Conservation (phyloP, 1,139 yeast genomes). For the Waltiozyma sp. region DNA sequence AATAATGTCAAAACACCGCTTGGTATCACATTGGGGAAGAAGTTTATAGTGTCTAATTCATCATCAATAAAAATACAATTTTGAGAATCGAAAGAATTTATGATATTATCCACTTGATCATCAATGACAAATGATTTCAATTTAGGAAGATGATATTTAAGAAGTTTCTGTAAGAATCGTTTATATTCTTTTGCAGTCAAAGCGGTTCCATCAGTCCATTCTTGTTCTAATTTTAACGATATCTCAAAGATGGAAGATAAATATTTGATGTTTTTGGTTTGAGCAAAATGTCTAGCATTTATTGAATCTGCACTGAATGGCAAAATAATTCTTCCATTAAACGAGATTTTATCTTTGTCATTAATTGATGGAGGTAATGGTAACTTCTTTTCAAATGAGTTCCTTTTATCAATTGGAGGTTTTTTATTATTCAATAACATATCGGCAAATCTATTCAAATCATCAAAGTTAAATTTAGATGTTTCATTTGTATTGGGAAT, state of each 20-base stretch:
- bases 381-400: neutral
- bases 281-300: constrained; percentile 36
- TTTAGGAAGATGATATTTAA: constrained; percentile 40
- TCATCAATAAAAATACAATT: constrained; percentile 34
- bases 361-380: neutral
- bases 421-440: neutral
- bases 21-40: constrained; percentile 14
- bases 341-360: neutral
- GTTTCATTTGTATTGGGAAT: too few relatives aligned
- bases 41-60: constrained; percentile 15
- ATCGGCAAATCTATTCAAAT: neutral
- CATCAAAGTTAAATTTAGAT: neutral
- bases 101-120: constrained; percentile 40
- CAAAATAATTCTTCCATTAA: constrained; percentile 17
- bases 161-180: constrained; percentile 39
- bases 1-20: constrained; percentile 14
- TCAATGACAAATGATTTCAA: constrained; percentile 47
- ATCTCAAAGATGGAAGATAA: constrained; percentile 40
- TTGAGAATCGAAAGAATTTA: constrained; percentile 33
- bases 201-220: constrained; percentile 28
- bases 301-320: constrained; percentile 45
- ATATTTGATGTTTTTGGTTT: constrained; percentile 41
- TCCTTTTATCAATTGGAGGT: neutral
- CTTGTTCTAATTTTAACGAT: constrained; percentile 28
- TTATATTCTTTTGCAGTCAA: constrained; percentile 40